These are phyloP conservation scores for Geoglossum cookeanum DNA, from an alignment of 2,329 filamentous ascomycete species.

Conservation along the genomic window DNA sequence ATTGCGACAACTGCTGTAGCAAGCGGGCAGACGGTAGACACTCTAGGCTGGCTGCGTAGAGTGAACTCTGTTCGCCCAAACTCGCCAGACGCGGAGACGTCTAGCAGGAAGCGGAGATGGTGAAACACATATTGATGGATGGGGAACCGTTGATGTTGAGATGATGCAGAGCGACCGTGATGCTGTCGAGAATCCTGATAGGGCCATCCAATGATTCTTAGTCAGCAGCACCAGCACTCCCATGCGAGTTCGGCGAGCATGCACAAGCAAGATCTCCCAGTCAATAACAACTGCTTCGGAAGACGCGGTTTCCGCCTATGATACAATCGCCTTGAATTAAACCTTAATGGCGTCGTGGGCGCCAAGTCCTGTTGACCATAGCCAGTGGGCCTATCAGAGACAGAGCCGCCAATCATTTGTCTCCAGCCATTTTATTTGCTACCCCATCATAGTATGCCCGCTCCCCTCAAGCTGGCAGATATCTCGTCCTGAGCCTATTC, in stretches of 20 bases:
- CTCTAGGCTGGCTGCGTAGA: slow-evolving; percentile 27
- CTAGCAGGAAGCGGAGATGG: slow-evolving; percentile 18
- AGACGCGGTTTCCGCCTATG: neutral
- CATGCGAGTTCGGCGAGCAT: neutral
- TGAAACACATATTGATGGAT: neutral
- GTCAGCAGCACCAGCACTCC: neutral
- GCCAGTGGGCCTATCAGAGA: neutral
- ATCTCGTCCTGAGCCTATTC: slow-evolving; percentile 16
- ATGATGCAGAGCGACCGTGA: neutral
- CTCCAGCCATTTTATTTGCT: neutral
- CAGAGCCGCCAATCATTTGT: neutral
- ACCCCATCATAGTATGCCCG: slow-evolving; percentile 12
- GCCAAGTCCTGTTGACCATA: neutral
- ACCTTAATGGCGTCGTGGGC: neutral
- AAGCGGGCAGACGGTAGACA: slow-evolving; percentile 8
- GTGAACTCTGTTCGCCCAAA: slow-evolving; percentile 9
- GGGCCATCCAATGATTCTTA: neutral
- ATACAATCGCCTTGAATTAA: neutral
- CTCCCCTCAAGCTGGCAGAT: slow-evolving; percentile 4
- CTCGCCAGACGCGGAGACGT: slow-evolving; percentile 24
- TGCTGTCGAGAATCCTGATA: neutral
- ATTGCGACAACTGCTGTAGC: slow-evolving; percentile 18
- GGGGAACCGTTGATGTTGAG: neutral
- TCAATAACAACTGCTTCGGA: neutral
- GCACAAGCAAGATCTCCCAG: neutral